Evolutionary conservation across 2,329 filamentous ascomycete species (phyloP).

Genomic region (Colletotrichum abscissum): DNA sequence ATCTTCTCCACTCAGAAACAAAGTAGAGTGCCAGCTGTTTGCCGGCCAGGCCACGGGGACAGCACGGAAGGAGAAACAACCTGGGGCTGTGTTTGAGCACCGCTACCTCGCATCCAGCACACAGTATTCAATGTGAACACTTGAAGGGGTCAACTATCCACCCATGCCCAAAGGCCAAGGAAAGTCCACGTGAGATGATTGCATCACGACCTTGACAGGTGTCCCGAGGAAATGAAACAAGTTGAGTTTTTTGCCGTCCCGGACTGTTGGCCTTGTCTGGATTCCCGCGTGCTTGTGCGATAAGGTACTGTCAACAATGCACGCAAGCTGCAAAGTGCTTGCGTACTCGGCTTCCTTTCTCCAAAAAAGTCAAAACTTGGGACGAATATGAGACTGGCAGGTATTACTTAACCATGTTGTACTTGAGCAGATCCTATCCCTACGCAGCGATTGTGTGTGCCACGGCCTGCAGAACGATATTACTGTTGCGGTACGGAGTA

Average conservation of each 20-base stretch:
- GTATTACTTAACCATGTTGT: slow-evolving; percentile 1
- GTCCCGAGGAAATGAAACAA: slow-evolving; percentile 22
- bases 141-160: not conserved
- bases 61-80: slow-evolving; percentile 19
- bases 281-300: slow-evolving; percentile 5
- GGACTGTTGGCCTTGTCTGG: not conserved
- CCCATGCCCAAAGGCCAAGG: not conserved
- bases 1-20: slow-evolving; percentile 22
- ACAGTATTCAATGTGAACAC: too few species aligned
- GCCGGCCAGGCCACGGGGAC: slow-evolving; percentile 7
- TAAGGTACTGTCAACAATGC: slow-evolving; percentile 32
- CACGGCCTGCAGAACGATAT: too few species aligned
- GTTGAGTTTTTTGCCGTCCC: not conserved
- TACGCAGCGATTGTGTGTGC: not conserved
- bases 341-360: not conserved
- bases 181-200: not conserved
- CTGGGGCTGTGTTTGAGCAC: slow-evolving; percentile 15
- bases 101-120: not conserved
- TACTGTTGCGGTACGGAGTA: not conserved
- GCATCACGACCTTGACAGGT: slow-evolving; percentile 19
- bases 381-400: slow-evolving; percentile 29
- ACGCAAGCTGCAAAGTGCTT: slow-evolving; percentile 22
- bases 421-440: not conserved
- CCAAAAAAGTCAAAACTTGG: slow-evolving; percentile 3
- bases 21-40: slow-evolving; percentile 1